phyloP scores from a whole-genome alignment of 768 basidiomycete genomes.

The Botryobasidium botryosum region DNA sequence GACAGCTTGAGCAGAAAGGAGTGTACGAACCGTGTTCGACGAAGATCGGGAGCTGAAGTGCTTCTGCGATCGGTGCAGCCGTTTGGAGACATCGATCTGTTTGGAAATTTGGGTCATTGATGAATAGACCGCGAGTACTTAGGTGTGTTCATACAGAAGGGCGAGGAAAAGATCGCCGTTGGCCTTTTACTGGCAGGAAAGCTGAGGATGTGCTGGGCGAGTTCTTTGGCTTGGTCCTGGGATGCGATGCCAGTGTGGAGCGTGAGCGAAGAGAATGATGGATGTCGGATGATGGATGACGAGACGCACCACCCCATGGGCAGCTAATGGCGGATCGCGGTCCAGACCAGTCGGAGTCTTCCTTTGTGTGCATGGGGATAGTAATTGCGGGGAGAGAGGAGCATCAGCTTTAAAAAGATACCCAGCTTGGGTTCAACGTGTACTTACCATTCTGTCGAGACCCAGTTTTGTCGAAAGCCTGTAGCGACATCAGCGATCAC shows the following conservation, averaged over 20 bases:
- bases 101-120: background rate
- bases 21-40: constrained; percentile 52
- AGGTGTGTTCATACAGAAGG: constrained; percentile 42
- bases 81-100: constrained; percentile 83
- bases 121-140: background rate
- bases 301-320: constrained; percentile 44
- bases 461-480: constrained; percentile 69
- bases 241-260: background rate
- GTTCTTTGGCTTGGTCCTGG: constrained; percentile 55
- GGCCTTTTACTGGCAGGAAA: constrained; percentile 51
- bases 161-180: constrained; percentile 69
- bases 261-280: background rate
- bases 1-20: background rate
- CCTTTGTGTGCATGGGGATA: constrained; percentile 24
- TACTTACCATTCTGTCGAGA: constrained; percentile 43
- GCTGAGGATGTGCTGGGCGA: constrained; percentile 44
- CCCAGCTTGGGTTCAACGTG: background rate
- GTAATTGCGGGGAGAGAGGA: constrained; percentile 1
- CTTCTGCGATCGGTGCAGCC: constrained; percentile 40
- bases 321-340: constrained; percentile 57
- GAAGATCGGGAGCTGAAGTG: constrained; percentile 49
- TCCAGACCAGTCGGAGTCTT: constrained; percentile 46
- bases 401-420: constrained; percentile 8
- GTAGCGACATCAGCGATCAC: constrained; percentile 6
- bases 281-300: background rate